A percentile compares a stretch with the other conserved stretches of the same genome.
Evolutionary conservation across 257 asterid genomes (phyloP).

Genomic region (Penstemon barbatus): DNA sequence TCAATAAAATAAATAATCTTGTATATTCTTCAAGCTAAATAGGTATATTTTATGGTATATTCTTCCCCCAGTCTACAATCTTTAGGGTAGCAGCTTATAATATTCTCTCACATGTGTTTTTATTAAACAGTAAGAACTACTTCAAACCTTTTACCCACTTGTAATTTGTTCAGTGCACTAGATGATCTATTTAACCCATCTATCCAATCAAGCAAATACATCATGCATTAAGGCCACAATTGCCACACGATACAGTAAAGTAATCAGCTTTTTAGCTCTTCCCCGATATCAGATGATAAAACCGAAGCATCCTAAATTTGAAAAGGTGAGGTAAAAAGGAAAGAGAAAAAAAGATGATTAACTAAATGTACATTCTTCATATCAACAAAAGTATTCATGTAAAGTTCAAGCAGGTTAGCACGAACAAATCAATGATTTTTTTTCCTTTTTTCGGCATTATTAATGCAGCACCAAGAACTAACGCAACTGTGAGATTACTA

Average conservation of each 20-base stretch:
- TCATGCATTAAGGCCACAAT: background rate
- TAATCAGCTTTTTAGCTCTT: constrained; percentile 1
- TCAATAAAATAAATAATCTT: background rate
- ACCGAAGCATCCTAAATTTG: background rate
- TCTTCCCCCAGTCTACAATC: constrained; percentile 6
- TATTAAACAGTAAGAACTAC: background rate
- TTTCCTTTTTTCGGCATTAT: constrained; percentile 1
- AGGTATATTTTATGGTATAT: background rate
- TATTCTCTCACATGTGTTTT: background rate
- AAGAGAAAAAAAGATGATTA: background rate
- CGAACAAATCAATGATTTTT: background rate
- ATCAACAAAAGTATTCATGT: background rate
- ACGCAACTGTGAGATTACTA: background rate
- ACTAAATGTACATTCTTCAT: background rate
- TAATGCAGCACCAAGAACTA: constrained; percentile 8
- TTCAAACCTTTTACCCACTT: background rate
- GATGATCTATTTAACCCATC: background rate
- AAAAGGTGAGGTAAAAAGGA: background rate
- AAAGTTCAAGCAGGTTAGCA: background rate
- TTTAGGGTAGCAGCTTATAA: constrained; percentile 3
- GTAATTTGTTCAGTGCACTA: no score
- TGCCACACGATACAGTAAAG: background rate
- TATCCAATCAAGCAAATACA: background rate
- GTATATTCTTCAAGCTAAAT: background rate
- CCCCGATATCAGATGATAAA: background rate